A percentile compares a stretch with the other conserved stretches of the same genome.
Evolutionary conservation across 2,329 filamentous ascomycete genomes (phyloP).

Genomic region (Zelopaecilomyces penicillatus): DNA sequence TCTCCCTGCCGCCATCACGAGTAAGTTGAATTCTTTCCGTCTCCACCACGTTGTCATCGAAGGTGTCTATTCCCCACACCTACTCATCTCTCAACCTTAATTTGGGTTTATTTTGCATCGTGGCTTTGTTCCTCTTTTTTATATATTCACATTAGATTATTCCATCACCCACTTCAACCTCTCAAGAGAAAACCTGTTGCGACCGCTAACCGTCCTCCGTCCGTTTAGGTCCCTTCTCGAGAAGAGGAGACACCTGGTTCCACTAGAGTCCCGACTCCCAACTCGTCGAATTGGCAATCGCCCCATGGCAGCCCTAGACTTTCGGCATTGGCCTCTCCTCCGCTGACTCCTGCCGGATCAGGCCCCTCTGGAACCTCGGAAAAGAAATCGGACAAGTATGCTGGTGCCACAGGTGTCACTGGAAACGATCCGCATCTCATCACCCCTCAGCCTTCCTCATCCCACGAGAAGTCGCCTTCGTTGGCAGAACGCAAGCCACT

Average conservation of each 20-base stretch:
- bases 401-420: conserved; percentile 25
- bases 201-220: conserved; percentile 20
- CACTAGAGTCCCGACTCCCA: conserved; percentile 56
- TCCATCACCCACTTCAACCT: too few relatives aligned
- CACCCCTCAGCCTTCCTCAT: conserved; percentile 58
- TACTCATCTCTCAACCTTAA: too few relatives aligned
- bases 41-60: conserved; percentile 7
- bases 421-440: conserved; percentile 39
- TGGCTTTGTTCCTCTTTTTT: too few relatives aligned
- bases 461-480: conserved; percentile 42
- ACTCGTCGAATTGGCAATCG: conserved; percentile 56
- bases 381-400: conserved; percentile 21
- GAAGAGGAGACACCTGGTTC: conserved; percentile 52
- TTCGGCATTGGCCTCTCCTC: conserved; percentile 74
- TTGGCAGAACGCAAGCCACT: conserved; percentile 31
- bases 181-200: conserved; percentile 1
- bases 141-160: too few relatives aligned
- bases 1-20: conserved; percentile 77
- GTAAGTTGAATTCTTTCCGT: conserved; percentile 44
- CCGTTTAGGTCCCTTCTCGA: conserved; percentile 46
- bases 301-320: conserved; percentile 58
- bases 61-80: background rate
- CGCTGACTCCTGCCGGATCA: conserved; percentile 78
- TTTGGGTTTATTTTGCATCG: too few relatives aligned
- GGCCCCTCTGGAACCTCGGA: conserved; percentile 27